Conservation (phyloP, 352 stramenopile genomes). For the Aphanomyces astaci region DNA sequence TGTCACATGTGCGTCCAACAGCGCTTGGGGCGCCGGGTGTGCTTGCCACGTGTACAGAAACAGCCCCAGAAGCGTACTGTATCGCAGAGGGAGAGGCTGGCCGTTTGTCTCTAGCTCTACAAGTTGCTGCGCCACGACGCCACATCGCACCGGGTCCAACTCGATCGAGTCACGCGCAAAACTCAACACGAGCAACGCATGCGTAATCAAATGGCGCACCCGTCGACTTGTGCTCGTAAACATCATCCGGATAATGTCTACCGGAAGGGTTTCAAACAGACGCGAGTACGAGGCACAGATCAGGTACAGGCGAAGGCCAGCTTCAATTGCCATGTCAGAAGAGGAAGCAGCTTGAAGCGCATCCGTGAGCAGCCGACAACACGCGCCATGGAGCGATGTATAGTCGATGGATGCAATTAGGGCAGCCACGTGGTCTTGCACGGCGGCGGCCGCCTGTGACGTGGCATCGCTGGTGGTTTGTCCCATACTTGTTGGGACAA, state of each 20-base stretch:
- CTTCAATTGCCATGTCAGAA: not conserved
- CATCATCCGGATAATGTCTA: not conserved
- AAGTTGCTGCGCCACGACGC: not conserved
- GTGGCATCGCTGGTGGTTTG: not conserved
- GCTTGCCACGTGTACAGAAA: not conserved
- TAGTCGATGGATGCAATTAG: not conserved
- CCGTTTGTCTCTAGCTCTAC: not conserved
- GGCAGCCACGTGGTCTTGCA: not conserved
- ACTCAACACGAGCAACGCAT: not conserved
- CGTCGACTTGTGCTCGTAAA: not conserved
- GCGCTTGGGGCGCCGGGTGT: not conserved
- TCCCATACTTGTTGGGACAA: no score
- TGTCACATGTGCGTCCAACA: not conserved
- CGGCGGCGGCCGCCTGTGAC: not conserved
- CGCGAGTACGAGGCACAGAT: not conserved
- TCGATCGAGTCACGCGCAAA: not conserved
- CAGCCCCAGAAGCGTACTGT: slow-evolving; percentile 13
- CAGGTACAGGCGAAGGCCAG: not conserved
- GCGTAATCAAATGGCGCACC: not conserved
- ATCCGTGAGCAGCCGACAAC: not conserved
- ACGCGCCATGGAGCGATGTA: not conserved
- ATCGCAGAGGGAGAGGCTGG: slow-evolving; percentile 4
- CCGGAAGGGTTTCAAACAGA: not conserved
- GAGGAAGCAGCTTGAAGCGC: not conserved
- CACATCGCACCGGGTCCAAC: not conserved